These are phyloP conservation scores for Pythium monospermum DNA, from an alignment of 352 stramenopile species.

Conservation along the genomic window DNA sequence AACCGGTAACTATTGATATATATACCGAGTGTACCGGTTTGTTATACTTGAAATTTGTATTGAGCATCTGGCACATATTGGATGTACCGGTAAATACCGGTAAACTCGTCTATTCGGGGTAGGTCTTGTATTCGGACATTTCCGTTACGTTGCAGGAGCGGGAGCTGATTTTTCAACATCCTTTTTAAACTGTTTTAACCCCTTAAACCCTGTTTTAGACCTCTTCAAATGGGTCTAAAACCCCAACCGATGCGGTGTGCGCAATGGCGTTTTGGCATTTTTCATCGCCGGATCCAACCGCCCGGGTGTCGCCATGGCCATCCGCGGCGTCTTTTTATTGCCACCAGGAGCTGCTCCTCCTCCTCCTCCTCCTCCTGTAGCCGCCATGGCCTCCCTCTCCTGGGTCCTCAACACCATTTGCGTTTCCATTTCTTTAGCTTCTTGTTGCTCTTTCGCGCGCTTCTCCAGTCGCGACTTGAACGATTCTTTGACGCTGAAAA, in stretches of 20 bases:
- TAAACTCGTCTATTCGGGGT: too few species aligned
- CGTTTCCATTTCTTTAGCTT: conserved; percentile 69
- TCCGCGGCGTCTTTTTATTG: conserved; percentile 51
- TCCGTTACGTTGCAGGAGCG: too few species aligned
- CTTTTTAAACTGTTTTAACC: too few species aligned
- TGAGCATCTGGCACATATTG: too few species aligned
- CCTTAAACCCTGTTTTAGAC: too few species aligned
- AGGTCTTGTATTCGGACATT: too few species aligned
- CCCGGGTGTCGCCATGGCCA: conserved; percentile 55
- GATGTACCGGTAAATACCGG: too few species aligned
- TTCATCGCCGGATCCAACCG: conserved; percentile 25
- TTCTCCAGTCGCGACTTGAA: conserved; percentile 92
- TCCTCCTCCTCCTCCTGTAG: conserved; percentile 10
- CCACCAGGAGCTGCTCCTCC: not conserved
- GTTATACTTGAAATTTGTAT: too few species aligned
- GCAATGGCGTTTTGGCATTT: conserved; percentile 40
- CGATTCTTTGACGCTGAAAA: conserved; percentile 98
- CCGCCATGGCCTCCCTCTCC: conserved; percentile 6
- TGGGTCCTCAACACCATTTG: conserved; percentile 59
- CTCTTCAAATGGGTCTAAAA: too few species aligned
- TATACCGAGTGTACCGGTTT: too few species aligned
- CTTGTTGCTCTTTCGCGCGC: conserved; percentile 82
- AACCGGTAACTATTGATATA: too few species aligned
- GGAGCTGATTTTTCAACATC: too few species aligned
- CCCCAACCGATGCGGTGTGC: conserved; percentile 65